Conservation (phyloP, 371 early-diverging fungal genomes). For the Encephalitozoon hellem region DNA sequence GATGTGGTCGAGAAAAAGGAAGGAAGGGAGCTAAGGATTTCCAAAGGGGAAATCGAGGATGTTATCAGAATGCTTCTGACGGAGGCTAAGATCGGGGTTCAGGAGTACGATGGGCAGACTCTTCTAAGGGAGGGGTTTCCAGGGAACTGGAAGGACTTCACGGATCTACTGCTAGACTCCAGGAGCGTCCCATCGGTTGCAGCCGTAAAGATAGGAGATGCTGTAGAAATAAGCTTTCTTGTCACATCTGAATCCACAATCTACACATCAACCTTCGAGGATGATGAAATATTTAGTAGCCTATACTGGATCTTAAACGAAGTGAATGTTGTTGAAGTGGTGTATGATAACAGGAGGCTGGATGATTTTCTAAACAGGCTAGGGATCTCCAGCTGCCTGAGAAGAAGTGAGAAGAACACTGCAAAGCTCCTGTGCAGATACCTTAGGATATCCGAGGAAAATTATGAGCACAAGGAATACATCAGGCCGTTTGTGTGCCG, state of each 20-base stretch:
- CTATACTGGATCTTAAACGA: slow-evolving; percentile 44
- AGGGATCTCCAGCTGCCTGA: slow-evolving; percentile 3
- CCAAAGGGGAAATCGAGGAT: slow-evolving; percentile 11
- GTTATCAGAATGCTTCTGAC: slow-evolving; percentile 28
- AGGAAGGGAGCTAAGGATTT: slow-evolving; percentile 5
- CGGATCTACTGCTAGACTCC: slow-evolving; percentile 50
- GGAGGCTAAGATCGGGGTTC: slow-evolving; percentile 23
- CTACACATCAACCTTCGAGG: slow-evolving; percentile 38
- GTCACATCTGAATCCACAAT: slow-evolving; percentile 22
- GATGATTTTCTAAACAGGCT: slow-evolving; percentile 8
- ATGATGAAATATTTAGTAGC: slow-evolving; percentile 59
- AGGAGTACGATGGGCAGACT: slow-evolving; percentile 54
- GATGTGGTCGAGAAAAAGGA: neutral
- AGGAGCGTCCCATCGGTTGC: slow-evolving; percentile 34
- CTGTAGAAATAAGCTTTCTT: slow-evolving; percentile 19
- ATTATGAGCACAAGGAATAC: neutral
- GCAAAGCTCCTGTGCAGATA: slow-evolving; percentile 24
- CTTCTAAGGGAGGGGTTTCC: slow-evolving; percentile 50
- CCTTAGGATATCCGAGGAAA: slow-evolving; percentile 23
- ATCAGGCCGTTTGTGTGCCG: slow-evolving; percentile 9
- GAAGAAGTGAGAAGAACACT: slow-evolving; percentile 11
- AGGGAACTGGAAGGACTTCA: slow-evolving; percentile 57
- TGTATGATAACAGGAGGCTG: slow-evolving; percentile 40
- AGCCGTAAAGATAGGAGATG: slow-evolving; percentile 23
- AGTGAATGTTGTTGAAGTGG: slow-evolving; percentile 54